Percentiles rank a stretch among this genome's conserved stretches.
Conservation (phyloP, 2,329 filamentous ascomycete genomes). For the Aspergillus caelatus region DNA sequence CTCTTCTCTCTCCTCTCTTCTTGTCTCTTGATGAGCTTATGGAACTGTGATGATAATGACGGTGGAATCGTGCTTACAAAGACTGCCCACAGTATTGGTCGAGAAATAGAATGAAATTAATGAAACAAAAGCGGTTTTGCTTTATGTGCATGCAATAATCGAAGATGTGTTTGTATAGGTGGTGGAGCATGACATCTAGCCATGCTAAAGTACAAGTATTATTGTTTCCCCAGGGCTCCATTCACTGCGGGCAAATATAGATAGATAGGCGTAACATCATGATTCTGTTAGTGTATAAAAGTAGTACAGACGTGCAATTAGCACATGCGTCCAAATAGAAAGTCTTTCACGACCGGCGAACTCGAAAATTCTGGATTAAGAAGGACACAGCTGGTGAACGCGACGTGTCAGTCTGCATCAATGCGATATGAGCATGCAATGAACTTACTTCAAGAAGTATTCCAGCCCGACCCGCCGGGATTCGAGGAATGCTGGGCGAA, state of each 20-base stretch:
- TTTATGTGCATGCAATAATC: not conserved
- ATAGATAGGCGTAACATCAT: slow-evolving; percentile 11
- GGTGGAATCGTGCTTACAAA: not conserved
- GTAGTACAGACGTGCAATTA: slow-evolving; percentile 12
- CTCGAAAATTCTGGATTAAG: slow-evolving; percentile 92
- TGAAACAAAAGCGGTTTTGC: not conserved
- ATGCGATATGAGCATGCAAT: not conserved
- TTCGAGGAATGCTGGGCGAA: slow-evolving; percentile 82
- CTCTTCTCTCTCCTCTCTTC: not conserved
- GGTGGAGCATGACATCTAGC: not conserved
- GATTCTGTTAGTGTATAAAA: not conserved
- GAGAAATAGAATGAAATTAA: not conserved
- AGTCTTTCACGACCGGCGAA: slow-evolving; percentile 88
- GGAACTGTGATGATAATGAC: not conserved
- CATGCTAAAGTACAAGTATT: not conserved
- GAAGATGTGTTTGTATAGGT: not conserved
- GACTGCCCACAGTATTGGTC: not conserved
- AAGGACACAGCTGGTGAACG: slow-evolving; percentile 71
- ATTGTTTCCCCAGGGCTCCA: not conserved
- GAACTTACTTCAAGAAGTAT: slow-evolving; percentile 86
- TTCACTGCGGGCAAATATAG: slow-evolving; percentile 6
- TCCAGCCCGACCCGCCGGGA: slow-evolving; percentile 78
- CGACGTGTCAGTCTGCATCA: not conserved
- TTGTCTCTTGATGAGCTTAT: not conserved
- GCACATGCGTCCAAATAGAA: slow-evolving; percentile 64